Evolutionary conservation across 257 asterid genomes (phyloP), one percentile per base, ranked within the genome.

Genomic region (Verbena officinalis): DNA sequence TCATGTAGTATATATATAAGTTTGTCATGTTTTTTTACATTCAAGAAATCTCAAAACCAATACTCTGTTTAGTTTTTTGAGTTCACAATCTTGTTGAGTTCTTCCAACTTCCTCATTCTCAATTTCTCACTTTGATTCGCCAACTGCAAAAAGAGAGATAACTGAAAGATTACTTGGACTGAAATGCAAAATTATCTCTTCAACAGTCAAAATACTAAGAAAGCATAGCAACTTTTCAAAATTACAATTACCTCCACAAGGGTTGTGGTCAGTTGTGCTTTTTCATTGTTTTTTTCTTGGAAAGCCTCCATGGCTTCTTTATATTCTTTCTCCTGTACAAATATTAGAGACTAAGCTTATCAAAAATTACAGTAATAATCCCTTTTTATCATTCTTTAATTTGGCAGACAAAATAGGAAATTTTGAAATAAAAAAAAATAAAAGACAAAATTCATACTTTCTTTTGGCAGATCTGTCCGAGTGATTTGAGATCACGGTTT

Each of bases 281-380:
- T 91, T 54, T 91, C 98, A 21, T 81, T 91, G 88, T 78, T 86
- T 78, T 86, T 91, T 55, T 84, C 95, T 7, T 86, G 84, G 74
- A 75, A 83, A 52, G 75, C 83, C 59, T 89, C 92, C 81, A 88
- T 74, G 6, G 77, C 85, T 67, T 91, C 98, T 83, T 81, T 86
- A 77, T 89, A 89, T 55, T 91, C 98, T 73, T 80, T 91, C 75
- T 91, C 98, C 98, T 91, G 81, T 61, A n/a, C 38, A 59, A 61
- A 43, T 65, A 3, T n/a, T n/a, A 7, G 16, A 30, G 36, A 2
- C 7, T 4, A 42, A 15, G 10, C 21, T 1, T 11, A 5, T 9
- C 4, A 20, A 12, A 19, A 8, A 9, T 20, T 11, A 50, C 15
- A 42, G 1, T 9, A 20, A 9, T 7, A 50, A 4, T 2, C 31